Percentiles rank a stretch among this genome's conserved stretches.
Evolutionary conservation across 1,284 basidiomycete species (phyloP).

Genomic region (Athelia sp.): DNA sequence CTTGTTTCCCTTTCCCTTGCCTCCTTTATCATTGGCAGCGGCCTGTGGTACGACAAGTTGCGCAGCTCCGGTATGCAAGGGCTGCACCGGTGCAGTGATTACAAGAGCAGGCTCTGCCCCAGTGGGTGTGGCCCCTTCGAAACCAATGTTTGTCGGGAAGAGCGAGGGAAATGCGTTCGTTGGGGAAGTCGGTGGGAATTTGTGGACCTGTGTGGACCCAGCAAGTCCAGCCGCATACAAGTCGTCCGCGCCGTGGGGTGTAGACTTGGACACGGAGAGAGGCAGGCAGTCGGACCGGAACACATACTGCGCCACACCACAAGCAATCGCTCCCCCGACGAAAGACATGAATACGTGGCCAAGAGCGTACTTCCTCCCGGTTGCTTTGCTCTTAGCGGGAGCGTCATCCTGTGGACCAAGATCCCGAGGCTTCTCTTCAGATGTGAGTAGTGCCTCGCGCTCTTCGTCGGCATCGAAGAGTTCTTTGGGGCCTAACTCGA

Average conservation of each 20-base stretch:
- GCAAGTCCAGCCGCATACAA: conserved; percentile 56
- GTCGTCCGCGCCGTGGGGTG: conserved; percentile 18
- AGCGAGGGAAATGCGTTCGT: conserved; percentile 64
- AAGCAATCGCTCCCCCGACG: conserved; percentile 37
- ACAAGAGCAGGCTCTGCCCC: conserved; percentile 79
- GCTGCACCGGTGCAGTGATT: conserved; percentile 73
- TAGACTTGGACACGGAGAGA: conserved; percentile 21
- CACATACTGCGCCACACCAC: conserved; percentile 34
- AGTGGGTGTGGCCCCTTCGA: conserved; percentile 79
- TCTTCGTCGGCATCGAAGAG: conserved; percentile 20
- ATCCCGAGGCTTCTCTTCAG: not conserved
- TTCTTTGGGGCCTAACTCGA: conserved; percentile 13
- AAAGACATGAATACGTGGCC: conserved; percentile 36
- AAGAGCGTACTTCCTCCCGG: not conserved
- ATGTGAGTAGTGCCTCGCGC: conserved; percentile 28
- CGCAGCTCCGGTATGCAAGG: conserved; percentile 65
- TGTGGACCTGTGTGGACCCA: conserved; percentile 64
- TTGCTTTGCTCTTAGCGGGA: no score
- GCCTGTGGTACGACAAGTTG: conserved; percentile 51
- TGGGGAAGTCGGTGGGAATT: conserved; percentile 67
- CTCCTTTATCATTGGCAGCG: conserved; percentile 15
- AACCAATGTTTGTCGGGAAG: conserved; percentile 76
- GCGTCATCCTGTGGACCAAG: not conserved
- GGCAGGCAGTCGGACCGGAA: conserved; percentile 41
- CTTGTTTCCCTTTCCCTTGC: conserved; percentile 12